phyloP scores from a whole-genome alignment of 2,329 filamentous ascomycete species.

The Grosmannia penicillata region DNA sequence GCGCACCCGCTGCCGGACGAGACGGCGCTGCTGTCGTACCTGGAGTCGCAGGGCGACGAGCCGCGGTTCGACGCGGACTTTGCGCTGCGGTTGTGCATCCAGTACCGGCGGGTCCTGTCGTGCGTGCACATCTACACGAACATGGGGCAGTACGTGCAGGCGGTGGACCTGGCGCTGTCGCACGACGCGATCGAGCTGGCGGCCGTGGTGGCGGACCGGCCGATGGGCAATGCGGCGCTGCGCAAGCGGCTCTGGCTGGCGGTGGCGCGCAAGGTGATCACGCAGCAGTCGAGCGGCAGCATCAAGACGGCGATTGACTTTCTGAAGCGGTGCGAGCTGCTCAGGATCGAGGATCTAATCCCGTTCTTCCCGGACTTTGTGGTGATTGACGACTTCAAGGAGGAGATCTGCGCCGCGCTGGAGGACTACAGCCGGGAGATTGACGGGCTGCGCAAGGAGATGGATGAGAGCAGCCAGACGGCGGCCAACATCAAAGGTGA shows the following conservation, averaged over 20 bases:
- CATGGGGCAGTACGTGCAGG: conserved; percentile 89
- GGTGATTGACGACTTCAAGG: conserved; percentile 97
- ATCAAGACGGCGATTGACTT: conserved; percentile 94
- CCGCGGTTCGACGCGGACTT: conserved; percentile 91
- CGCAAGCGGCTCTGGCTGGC: conserved; percentile 93
- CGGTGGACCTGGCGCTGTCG: conserved; percentile 81
- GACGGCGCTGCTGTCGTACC: conserved; percentile 70
- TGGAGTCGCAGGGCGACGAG: conserved; percentile 78
- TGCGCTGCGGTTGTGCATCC: conserved; percentile 85
- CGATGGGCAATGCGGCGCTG: conserved; percentile 55
- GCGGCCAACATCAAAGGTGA: conserved; percentile 83
- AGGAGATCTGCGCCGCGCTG: conserved; percentile 86
- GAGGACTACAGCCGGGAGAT: conserved; percentile 91
- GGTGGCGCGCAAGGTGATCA: conserved; percentile 87
- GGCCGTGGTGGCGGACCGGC: conserved; percentile 73
- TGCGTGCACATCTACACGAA: conserved; percentile 95
- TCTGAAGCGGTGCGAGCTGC: conserved; percentile 74
- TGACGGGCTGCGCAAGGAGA: conserved; percentile 74
- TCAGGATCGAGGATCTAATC: conserved; percentile 92
- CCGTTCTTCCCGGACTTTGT: conserved; percentile 98
- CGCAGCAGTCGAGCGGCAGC: conserved; percentile 57
- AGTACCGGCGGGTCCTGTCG: conserved; percentile 81
- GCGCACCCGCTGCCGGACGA: conserved; percentile 74
- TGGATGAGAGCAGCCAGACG: conserved; percentile 86
- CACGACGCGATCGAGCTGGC: conserved; percentile 85